These are phyloP conservation scores for Triticum dicoccoides DNA, from an alignment of 176 grass and related monocot genomes.

Conservation along the genomic window DNA sequence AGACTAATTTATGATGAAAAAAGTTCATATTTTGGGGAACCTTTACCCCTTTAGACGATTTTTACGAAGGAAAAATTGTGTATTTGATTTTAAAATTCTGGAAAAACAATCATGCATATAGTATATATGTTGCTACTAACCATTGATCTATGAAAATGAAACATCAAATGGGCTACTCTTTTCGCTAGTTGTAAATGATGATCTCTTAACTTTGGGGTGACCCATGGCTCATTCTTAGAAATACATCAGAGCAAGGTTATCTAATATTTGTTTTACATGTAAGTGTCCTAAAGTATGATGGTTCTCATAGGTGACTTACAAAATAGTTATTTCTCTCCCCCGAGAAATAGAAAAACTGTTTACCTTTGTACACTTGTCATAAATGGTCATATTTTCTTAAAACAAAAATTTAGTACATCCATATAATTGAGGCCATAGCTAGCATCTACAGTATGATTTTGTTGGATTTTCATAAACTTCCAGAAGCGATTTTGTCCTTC, in stretches of 20 bases:
- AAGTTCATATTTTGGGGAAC: not conserved
- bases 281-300: not conserved
- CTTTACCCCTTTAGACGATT: not conserved
- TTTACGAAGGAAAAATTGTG: not conserved
- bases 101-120: not conserved
- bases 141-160: not conserved
- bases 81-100: too few relatives aligned
- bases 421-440: too few relatives aligned
- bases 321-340: too few relatives aligned
- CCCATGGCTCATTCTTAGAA: not conserved
- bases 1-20: not conserved
- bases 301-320: too few relatives aligned
- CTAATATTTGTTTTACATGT: not conserved
- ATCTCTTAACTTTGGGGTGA: not conserved
- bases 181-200: not conserved
- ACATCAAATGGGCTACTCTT: not conserved
- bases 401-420: too few relatives aligned
- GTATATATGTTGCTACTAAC: too few relatives aligned
- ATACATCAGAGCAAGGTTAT: not conserved
- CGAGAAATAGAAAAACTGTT: too few relatives aligned
- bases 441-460: not conserved
- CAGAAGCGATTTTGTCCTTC: not conserved
- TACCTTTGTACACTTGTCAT: too few relatives aligned
- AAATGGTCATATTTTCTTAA: too few relatives aligned
- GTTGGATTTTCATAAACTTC: not conserved